phyloP scores from a whole-genome alignment of 2,329 filamentous ascomycete genomes.

The Capronia epimyces region DNA sequence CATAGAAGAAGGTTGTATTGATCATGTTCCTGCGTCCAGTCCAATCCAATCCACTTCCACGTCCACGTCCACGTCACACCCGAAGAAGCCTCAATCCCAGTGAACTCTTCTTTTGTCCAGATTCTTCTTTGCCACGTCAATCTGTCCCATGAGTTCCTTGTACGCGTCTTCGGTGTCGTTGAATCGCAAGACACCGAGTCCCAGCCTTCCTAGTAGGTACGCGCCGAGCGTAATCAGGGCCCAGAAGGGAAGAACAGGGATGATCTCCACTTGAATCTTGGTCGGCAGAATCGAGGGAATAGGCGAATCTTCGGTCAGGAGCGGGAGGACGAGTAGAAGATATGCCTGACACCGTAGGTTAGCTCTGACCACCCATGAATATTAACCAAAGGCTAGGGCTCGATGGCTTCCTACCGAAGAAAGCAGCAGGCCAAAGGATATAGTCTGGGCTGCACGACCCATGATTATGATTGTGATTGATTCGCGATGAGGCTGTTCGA shows the following conservation, averaged over 20 bases:
- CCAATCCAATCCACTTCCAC: neutral
- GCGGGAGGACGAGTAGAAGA: conserved; percentile 27
- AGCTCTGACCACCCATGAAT: neutral
- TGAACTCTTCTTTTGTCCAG: conserved; percentile 40
- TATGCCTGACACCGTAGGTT: conserved; percentile 20
- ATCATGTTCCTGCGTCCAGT: no score
- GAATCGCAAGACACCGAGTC: conserved; percentile 90
- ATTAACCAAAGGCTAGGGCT: neutral
- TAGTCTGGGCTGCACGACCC: conserved; percentile 90
- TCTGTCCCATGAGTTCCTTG: conserved; percentile 81
- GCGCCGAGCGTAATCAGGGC: conserved; percentile 83
- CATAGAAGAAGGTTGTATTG: no score
- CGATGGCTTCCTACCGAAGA: conserved; percentile 15
- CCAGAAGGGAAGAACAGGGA: conserved; percentile 92
- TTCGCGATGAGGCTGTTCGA: no score
- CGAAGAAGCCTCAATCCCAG: no score
- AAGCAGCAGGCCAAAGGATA: conserved; percentile 56
- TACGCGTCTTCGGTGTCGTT: conserved; percentile 91
- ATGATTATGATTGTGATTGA: conserved; percentile 47
- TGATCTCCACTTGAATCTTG: conserved; percentile 53
- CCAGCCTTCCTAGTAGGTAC: conserved; percentile 85
- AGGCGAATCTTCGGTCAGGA: conserved; percentile 26
- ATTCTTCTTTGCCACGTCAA: conserved; percentile 45
- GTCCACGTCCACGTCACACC: neutral
- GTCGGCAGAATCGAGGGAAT: conserved; percentile 29